A percentile compares a stretch with the other conserved stretches of the same genome.
phyloP scores from a whole-genome alignment of 2,329 filamentous ascomycete species.

The Amesomyces nigricolor region DNA sequence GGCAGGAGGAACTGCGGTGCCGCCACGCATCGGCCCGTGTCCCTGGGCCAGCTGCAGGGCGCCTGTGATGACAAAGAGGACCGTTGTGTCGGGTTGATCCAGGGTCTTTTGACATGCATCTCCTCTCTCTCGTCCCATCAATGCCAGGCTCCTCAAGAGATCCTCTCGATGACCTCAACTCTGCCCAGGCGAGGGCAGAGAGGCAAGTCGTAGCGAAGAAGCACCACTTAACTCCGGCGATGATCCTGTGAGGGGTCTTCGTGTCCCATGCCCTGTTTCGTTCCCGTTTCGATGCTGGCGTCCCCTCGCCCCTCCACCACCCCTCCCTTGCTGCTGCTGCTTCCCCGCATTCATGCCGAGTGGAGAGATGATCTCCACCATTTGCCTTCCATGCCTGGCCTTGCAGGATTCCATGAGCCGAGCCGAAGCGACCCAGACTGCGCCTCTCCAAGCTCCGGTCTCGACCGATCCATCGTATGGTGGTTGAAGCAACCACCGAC shows the following conservation, averaged over 20 bases:
- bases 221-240: too few relatives aligned
- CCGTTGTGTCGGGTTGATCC: too few relatives aligned
- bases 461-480: background rate
- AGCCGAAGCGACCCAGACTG: constrained; percentile 5
- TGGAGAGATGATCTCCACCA: background rate
- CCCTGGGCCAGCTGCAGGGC: background rate
- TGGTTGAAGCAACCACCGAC: too few relatives aligned
- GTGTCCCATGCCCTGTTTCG: constrained; percentile 4
- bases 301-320: too few relatives aligned
- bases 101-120: too few relatives aligned
- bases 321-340: background rate
- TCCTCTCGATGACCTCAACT: too few relatives aligned
- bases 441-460: background rate
- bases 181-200: too few relatives aligned
- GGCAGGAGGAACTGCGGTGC: background rate
- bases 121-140: too few relatives aligned
- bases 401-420: background rate
- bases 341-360: constrained; percentile 8
- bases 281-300: background rate
- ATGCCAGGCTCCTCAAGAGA: too few relatives aligned
- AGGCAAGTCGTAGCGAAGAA: too few relatives aligned
- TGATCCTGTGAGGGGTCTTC: too few relatives aligned
- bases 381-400: background rate
- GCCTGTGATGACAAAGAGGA: too few relatives aligned
- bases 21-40: background rate